These are phyloP conservation scores for Pelagophyceae sp. DNA, from an alignment of 352 stramenopile species.

Conservation along the genomic window DNA sequence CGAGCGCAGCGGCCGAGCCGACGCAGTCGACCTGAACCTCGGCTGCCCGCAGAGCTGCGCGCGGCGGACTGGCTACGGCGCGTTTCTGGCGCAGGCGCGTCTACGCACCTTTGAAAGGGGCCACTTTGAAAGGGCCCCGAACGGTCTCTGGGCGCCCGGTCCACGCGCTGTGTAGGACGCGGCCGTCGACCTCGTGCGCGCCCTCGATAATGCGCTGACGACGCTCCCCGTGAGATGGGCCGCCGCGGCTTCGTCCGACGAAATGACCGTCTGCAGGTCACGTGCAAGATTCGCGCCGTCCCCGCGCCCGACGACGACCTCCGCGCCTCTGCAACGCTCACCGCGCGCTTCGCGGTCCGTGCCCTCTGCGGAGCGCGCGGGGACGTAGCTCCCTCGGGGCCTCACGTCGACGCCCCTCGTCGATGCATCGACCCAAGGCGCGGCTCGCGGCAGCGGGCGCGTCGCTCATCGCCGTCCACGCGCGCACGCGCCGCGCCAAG, in stretches of 20 bases:
- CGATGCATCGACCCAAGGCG: background rate
- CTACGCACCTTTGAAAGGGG: too few relatives aligned
- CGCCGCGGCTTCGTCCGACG: too few relatives aligned
- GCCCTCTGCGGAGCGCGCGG: too few relatives aligned
- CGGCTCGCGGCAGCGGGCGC: conserved; percentile 51
- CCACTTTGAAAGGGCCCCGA: too few relatives aligned
- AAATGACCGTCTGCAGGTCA: too few relatives aligned
- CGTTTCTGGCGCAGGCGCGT: conserved; percentile 91
- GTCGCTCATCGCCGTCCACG: conserved; percentile 57
- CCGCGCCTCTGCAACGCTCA: conserved; percentile 7
- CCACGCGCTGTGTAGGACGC: too few relatives aligned
- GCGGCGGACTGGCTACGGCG: conserved; percentile 84
- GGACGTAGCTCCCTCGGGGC: too few relatives aligned
- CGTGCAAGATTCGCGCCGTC: conserved; percentile 58
- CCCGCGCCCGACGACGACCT: conserved; percentile 49
- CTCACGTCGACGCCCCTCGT: background rate
- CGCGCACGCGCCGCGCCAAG: conserved; percentile 29
- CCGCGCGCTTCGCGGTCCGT: too few relatives aligned
- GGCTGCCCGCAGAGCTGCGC: conserved; percentile 92
- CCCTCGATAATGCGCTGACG: conserved; percentile 34
- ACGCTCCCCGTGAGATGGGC: conserved; percentile 36
- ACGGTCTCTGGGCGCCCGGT: too few relatives aligned
- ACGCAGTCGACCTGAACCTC: conserved; percentile 94
- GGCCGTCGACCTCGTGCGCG: conserved; percentile 44
- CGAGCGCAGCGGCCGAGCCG: conserved; percentile 78